A percentile compares a stretch with the other conserved stretches of the same genome.
phyloP scores from a whole-genome alignment of 2,329 filamentous ascomycete species.

The Gnomoniopsis sp. region DNA sequence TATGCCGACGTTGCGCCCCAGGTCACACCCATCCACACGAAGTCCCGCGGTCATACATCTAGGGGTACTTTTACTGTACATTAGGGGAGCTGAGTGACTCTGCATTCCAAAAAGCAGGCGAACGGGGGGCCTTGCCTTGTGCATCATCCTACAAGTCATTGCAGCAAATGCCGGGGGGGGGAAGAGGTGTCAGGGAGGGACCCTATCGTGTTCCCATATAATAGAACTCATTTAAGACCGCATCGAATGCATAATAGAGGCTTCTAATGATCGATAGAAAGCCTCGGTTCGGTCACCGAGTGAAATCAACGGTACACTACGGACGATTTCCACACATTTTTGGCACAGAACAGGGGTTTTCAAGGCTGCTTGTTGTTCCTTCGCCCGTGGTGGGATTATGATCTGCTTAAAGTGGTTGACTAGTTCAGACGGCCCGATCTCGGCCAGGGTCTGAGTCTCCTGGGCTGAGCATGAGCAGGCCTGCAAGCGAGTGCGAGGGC shows the following conservation, averaged over 20 bases:
- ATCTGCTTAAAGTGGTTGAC: too few species aligned
- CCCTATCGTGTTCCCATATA: background rate
- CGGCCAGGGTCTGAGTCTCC: too few species aligned
- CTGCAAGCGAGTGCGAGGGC: background rate
- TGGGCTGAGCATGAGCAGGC: too few species aligned
- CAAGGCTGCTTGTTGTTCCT: background rate
- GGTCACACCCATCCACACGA: background rate
- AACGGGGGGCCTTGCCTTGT: background rate
- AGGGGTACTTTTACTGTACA: too few species aligned
- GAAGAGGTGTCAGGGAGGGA: too few species aligned
- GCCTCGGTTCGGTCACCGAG: slow-evolving; percentile 3
- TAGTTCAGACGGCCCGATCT: too few species aligned
- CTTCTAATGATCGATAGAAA: background rate
- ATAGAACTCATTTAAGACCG: background rate
- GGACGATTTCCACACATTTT: background rate
- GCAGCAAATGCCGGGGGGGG: too few species aligned
- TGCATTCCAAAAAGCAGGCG: too few species aligned
- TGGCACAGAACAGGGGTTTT: too few species aligned
- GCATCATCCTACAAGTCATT: background rate
- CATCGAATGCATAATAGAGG: slow-evolving; percentile 7
- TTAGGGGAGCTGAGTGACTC: too few species aligned
- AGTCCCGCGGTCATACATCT: too few species aligned
- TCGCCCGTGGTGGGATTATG: background rate
- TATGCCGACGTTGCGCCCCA: background rate
- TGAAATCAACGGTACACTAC: background rate